Evolutionary conservation across 352 stramenopile genomes (phyloP).

Genomic region (Bremia lactucae): DNA sequence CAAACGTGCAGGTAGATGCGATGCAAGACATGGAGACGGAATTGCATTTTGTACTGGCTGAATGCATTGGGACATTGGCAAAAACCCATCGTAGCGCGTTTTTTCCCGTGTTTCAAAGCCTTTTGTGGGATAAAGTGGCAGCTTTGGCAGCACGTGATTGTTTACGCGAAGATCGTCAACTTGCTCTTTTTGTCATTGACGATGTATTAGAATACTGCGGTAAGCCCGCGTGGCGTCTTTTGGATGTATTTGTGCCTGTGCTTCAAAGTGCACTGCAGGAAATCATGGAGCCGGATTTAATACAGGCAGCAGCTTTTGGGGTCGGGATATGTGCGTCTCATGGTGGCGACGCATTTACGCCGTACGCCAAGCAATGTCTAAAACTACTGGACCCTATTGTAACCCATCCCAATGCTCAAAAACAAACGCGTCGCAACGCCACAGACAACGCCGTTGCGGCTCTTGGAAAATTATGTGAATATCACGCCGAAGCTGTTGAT

Average conservation of each 20-base stretch:
- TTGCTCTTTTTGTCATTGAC: conserved; percentile 82
- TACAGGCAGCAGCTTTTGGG: conserved; percentile 69
- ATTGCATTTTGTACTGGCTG: conserved; percentile 70
- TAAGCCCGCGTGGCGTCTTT: conserved; percentile 27
- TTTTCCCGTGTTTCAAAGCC: conserved; percentile 65
- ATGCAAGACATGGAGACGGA: conserved; percentile 45
- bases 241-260: conserved; percentile 60
- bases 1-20: conserved; percentile 35
- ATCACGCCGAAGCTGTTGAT: conserved; percentile 39
- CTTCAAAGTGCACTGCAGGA: conserved; percentile 47
- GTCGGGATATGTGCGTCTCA: conserved; percentile 55
- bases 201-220: conserved; percentile 78
- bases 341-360: conserved; percentile 38
- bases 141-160: conserved; percentile 57
- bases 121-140: conserved; percentile 69
- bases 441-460: conserved; percentile 74
- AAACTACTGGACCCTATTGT: conserved; percentile 56
- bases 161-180: conserved; percentile 64
- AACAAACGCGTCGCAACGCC: conserved; percentile 45
- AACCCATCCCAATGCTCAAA: conserved; percentile 34
- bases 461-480: conserved; percentile 62
- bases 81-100: conserved; percentile 56
- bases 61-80: conserved; percentile 62
- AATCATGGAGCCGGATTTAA: conserved; percentile 43
- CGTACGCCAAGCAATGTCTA: conserved; percentile 36